These are phyloP conservation scores for Eragrostis tef DNA, from an alignment of 202 grass and related monocot genomes.

Conservation along the genomic window DNA sequence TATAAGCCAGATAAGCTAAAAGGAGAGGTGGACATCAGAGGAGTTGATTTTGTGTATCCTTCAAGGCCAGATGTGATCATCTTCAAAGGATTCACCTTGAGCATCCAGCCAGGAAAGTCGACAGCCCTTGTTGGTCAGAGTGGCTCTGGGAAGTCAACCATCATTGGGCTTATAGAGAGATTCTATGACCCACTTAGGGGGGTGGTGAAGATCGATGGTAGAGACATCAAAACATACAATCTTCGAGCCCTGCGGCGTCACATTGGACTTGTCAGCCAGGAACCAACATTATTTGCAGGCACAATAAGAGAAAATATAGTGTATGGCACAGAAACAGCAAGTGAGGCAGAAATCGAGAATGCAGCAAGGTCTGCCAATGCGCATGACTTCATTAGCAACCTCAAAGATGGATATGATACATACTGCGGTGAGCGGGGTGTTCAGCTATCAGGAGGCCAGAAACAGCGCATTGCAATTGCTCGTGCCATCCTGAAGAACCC, in stretches of 20 bases:
- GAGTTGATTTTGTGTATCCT: conserved; percentile 80
- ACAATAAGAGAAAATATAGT: conserved; percentile 80
- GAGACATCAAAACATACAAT: conserved; percentile 76
- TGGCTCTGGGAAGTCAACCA: conserved; percentile 94
- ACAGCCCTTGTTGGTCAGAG: conserved; percentile 91
- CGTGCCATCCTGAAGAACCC: conserved; percentile 93
- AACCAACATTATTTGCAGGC: conserved; percentile 22
- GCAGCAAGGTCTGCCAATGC: conserved; percentile 79
- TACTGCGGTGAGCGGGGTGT: conserved; percentile 77
- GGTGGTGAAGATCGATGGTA: conserved; percentile 67
- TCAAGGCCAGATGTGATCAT: conserved; percentile 69
- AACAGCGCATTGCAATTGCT: conserved; percentile 95
- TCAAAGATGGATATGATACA: conserved; percentile 83
- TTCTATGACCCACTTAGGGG: conserved; percentile 87
- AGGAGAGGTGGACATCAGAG: conserved; percentile 70
- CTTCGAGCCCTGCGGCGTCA: conserved; percentile 62
- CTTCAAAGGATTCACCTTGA: conserved; percentile 74
- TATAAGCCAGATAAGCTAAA: conserved; percentile 57
- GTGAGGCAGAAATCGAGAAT: conserved; percentile 69
- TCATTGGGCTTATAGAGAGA: conserved; percentile 81
- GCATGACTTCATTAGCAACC: conserved; percentile 85
- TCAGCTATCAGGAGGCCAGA: conserved; percentile 92
- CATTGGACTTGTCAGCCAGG: conserved; percentile 85
- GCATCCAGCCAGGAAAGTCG: conserved; percentile 71
- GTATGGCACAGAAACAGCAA: conserved; percentile 66